phyloP scores from a whole-genome alignment of 2,329 filamentous ascomycete species.

The Neopestalotiopsis sp. region DNA sequence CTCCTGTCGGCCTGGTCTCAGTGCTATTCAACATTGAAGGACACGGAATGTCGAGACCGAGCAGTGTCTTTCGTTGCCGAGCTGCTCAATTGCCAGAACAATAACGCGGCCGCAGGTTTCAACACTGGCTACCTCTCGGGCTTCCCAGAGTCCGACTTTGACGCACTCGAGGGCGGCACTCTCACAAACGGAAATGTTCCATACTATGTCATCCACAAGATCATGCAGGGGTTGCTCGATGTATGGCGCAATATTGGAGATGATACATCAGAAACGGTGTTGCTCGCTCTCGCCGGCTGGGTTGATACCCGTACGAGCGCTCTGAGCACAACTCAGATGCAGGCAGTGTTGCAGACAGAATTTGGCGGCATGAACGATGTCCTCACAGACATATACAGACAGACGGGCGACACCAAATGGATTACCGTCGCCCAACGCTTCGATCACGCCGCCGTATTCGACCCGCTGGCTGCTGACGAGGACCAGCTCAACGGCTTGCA shows the following conservation, averaged over 20 bases:
- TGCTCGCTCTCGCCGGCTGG: conserved; percentile 52
- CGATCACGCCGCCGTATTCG: conserved; percentile 53
- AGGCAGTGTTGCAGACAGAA: conserved; percentile 52
- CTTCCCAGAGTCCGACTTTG: conserved; percentile 58
- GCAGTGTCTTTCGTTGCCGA: conserved; percentile 52
- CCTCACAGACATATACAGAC: conserved; percentile 52
- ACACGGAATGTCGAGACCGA: conserved; percentile 49
- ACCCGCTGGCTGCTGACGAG: conserved; percentile 50
- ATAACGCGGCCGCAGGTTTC: conserved; percentile 52
- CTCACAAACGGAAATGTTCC: conserved; percentile 53
- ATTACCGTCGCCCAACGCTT: conserved; percentile 53
- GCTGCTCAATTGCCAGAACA: conserved; percentile 56
- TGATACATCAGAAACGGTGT: conserved; percentile 46
- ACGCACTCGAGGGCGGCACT: conserved; percentile 47
- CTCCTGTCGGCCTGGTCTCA: conserved; percentile 56
- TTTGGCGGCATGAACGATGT: conserved; percentile 61
- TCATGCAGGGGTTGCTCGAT: conserved; percentile 56
- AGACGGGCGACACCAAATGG: conserved; percentile 52
- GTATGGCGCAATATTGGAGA: conserved; percentile 52
- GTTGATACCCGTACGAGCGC: conserved; percentile 52
- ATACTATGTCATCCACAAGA: conserved; percentile 62
- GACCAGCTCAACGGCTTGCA: conserved; percentile 54
- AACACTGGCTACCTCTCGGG: conserved; percentile 53
- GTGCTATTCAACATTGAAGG: conserved; percentile 49
- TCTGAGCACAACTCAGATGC: conserved; percentile 51